These are phyloP conservation scores for Mycena galopus DNA, from an alignment of 768 basidiomycete species.

Conservation along the genomic window DNA sequence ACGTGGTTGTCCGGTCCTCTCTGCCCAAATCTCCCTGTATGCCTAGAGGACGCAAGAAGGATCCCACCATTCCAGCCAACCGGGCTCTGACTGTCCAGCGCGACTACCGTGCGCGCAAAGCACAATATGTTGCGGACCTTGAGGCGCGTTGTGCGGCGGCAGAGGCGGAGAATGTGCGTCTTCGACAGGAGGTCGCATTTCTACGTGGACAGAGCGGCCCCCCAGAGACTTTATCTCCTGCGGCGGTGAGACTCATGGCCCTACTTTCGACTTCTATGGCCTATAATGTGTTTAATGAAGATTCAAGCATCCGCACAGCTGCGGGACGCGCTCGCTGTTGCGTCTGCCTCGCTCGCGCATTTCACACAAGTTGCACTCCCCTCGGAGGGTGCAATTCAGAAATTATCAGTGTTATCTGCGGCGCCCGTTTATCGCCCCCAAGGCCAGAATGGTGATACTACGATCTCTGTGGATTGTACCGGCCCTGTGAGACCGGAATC, in stretches of 20 bases:
- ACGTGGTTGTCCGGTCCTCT: no score
- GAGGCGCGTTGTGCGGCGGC: constrained; percentile 66
- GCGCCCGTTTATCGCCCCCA: background rate
- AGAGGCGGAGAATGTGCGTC: constrained; percentile 66
- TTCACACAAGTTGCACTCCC: constrained; percentile 45
- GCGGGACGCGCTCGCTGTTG: constrained; percentile 60
- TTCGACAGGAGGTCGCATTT: constrained; percentile 63
- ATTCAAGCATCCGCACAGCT: constrained; percentile 66
- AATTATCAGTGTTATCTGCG: background rate
- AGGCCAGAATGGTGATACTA: background rate
- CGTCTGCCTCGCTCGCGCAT: constrained; percentile 63
- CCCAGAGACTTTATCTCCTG: constrained; percentile 39
- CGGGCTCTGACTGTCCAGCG: constrained; percentile 73
- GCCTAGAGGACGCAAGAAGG: constrained; percentile 77
- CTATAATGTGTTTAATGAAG: constrained; percentile 47
- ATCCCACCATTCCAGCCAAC: constrained; percentile 69
- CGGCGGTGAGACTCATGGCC: background rate
- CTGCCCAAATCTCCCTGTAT: constrained; percentile 48
- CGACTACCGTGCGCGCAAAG: constrained; percentile 74
- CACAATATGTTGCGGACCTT: constrained; percentile 67
- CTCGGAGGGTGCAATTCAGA: background rate
- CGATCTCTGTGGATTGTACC: background rate
- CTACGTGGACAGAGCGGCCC: constrained; percentile 53
- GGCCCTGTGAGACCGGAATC: constrained; percentile 3
- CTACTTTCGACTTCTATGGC: accelerated